Base-by-base conservation (phyloP, 345 rosid species). In the Psidium guajava region DNA sequence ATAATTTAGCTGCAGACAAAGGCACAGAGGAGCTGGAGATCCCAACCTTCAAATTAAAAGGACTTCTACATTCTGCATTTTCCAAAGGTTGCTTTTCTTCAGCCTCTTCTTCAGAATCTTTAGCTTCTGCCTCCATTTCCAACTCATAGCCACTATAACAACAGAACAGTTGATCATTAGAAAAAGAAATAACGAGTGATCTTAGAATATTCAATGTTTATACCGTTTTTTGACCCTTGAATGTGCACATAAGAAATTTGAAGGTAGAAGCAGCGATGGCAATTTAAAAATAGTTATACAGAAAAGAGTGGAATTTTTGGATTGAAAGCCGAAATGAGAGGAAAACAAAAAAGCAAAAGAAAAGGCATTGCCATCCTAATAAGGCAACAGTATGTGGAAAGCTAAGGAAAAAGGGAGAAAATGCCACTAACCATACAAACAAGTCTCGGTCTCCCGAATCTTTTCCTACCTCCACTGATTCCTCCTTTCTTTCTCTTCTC, bases 121-220 rank as follows among this genome's bases (percentile, higher is more conserved):
- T 92, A 84, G 98, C 99, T 90, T 95, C 97, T 90, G 94, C 95
- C 90, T 92, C 98, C 95, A 92, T 85, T 88, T 95, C 99, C 92
- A 95, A 86, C 85, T 96, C 97, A 91, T 93, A 89, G 82, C 95
- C 98, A 91, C 97, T 94, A 89, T 83, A 69, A 69, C 28, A 54
- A 83, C 84, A 82, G 27, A 47, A 40, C 85, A 82, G 28, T 54
- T 54, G 56, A 82, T 50, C 21, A 44, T 87, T 59, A 22, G 52
- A 54, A 85, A 82, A 28, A 50, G 51, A 42, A 61, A 49, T 54
- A 32, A 5, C 51, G 52, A 51, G 25, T 81, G 20, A 82, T 82
- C 59, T 52, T 54, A 32, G 40, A 28, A 53, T 55, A 53, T 42
- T 36, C 20, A 54, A 44, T 42, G 54, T 81, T 36, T 52, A 52